A percentile compares a stretch with the other conserved stretches of the same genome.
These are phyloP conservation scores for Trichoderma afroharzianum DNA, from an alignment of 2,329 filamentous ascomycete species.

Conservation along the genomic window DNA sequence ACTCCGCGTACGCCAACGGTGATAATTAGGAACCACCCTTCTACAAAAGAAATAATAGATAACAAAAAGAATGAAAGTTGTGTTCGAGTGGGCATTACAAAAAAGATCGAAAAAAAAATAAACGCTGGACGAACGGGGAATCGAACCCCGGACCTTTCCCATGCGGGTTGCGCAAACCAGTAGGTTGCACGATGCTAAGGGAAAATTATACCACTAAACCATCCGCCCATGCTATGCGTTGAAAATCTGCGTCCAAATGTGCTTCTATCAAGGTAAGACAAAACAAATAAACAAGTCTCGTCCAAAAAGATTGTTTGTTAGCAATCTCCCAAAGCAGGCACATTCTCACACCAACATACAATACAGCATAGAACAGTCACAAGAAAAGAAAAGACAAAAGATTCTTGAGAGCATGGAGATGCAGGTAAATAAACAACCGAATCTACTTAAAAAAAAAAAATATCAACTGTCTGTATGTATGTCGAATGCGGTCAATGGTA, in stretches of 20 bases:
- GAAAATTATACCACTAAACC: constrained; percentile 20
- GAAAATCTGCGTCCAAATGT: background rate
- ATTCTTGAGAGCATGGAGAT: constrained; percentile 1
- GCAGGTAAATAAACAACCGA: constrained; percentile 9
- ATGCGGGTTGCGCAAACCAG: background rate
- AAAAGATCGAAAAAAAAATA: background rate
- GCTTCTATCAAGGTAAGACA: background rate
- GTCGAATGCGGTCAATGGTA: constrained; percentile 39
- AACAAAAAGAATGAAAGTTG: background rate
- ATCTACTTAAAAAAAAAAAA: constrained; percentile 12
- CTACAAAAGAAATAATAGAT: background rate
- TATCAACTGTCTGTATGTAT: constrained; percentile 17
- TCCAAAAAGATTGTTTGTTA: background rate
- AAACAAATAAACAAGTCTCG: rapidly evolving
- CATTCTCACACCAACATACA: background rate
- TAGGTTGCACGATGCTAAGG: constrained; percentile 12
- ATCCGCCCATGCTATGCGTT: constrained; percentile 10
- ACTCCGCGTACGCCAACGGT: background rate
- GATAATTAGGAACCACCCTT: too few relatives aligned
- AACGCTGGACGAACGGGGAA: constrained; percentile 20
- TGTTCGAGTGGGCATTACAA: background rate
- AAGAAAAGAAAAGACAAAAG: background rate
- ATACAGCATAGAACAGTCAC: background rate
- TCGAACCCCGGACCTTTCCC: constrained; percentile 22
- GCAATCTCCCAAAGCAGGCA: background rate